Conservation (phyloP, 257 asterid species). For the Lithospermum erythrorhizon region DNA sequence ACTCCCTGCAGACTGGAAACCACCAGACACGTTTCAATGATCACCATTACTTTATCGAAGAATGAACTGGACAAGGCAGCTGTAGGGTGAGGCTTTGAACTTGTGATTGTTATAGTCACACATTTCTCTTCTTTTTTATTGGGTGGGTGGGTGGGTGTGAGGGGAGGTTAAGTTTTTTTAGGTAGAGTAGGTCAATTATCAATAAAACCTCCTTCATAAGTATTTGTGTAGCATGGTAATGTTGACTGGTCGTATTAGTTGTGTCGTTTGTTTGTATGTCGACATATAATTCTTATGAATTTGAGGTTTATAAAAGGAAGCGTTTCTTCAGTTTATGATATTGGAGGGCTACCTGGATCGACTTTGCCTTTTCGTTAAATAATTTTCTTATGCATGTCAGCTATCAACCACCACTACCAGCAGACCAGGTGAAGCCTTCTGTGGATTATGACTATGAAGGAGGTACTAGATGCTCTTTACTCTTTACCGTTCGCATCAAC, state of each 20-base stretch:
- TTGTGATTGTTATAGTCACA: neutral
- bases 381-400: conserved; percentile 23
- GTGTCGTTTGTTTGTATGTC: neutral
- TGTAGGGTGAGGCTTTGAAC: conserved; percentile 51
- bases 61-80: conserved; percentile 53
- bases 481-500: neutral
- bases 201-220: neutral
- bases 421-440: conserved; percentile 78
- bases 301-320: neutral
- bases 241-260: neutral
- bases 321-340: neutral
- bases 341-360: neutral
- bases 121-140: neutral
- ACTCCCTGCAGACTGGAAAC: conserved; percentile 56
- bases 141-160: neutral
- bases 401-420: conserved; percentile 86
- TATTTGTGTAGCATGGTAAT: neutral
- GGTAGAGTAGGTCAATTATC: too few species aligned
- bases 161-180: too few species aligned
- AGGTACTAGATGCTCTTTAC: conserved; percentile 30
- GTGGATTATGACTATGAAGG: conserved; percentile 70
- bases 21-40: conserved; percentile 88
- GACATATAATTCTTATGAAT: too few species aligned
- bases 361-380: neutral
- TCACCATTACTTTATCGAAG: conserved; percentile 70